These are phyloP conservation scores for Boletus sp. DNA, from an alignment of 768 basidiomycete species.

Conservation along the genomic window DNA sequence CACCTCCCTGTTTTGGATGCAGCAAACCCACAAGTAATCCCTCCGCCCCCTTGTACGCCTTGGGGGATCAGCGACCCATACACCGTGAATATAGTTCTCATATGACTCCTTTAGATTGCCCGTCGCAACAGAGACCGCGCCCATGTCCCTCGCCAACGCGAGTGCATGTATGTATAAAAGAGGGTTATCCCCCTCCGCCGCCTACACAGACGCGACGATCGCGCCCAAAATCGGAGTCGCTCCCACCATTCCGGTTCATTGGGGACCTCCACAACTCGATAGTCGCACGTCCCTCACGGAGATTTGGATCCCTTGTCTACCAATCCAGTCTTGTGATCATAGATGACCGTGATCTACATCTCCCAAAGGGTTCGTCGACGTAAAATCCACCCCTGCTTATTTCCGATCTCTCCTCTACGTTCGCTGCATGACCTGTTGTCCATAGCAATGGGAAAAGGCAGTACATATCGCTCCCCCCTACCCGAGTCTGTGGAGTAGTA, in stretches of 20 bases:
- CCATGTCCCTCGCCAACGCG: neutral
- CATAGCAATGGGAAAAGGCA: neutral
- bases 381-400: slow-evolving; percentile 6
- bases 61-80: neutral
- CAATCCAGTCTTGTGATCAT: neutral
- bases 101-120: neutral
- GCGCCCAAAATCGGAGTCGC: neutral
- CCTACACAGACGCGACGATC: slow-evolving; percentile 2
- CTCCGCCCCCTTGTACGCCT: too few species aligned
- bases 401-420: slow-evolving; percentile 3
- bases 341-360: neutral
- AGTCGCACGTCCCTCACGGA: neutral
- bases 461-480: neutral
- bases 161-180: neutral
- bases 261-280: neutral
- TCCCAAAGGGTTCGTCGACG: neutral
- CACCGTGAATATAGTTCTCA: neutral
- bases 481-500: neutral
- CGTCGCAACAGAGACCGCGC: neutral
- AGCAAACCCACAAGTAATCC: neutral
- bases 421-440: neutral
- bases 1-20: neutral
- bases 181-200: neutral
- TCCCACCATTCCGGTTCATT: neutral
- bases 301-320: neutral